Evolutionary conservation across 768 basidiomycete genomes (phyloP), one percentile per base, ranked within the genome.

Genomic region (Aureoboletus auriporus): DNA sequence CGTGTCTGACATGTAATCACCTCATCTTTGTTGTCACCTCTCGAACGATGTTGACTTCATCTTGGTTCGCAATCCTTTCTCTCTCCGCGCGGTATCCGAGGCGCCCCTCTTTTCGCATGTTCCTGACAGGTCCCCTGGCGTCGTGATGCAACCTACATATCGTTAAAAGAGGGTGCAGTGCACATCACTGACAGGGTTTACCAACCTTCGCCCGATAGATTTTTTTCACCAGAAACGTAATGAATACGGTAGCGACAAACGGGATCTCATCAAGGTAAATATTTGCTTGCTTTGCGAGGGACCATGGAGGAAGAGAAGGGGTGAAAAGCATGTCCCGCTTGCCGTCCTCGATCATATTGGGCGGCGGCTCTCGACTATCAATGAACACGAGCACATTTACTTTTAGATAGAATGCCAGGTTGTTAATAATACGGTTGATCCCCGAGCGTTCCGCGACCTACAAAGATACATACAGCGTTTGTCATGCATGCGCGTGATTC

Each of bases 81-180:
- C 54, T 52, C 50, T 47, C n/a, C 54, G 64, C 64, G 64, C 64
- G 64, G 66, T 20, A 39, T 64, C 64, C 66, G 64, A 65, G 64
- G 66, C 44, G 45, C 54, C 59, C 42, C 46, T 49, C 52, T 43
- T 48, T 48, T 42, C 26, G 14, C 39, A 12, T 43, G 65, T 65
- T 60, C 64, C 58, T 66, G 50, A 47, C 49, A 43, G 47, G 41
- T 30, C 17, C 35, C 56, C 51, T 54, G 50, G 37, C 50, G 53
- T 59, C 52, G 55, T 57, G 50, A 67, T 63, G 54, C 51, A 58
- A 60, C 53, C 48, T 23, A 2, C 20, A 23, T 53, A 44, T 51
- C 38, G 53, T 55, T 44, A 49, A 47, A 42, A 37, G 17, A 42
- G 28, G 51, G 39, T 53, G 66, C 58, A 13, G 57, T 66, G 56